A percentile compares a stretch with the other conserved stretches of the same genome.
Conservation (phyloP, 495 filamentous ascomycete genomes). For the Penicillium angulare region DNA sequence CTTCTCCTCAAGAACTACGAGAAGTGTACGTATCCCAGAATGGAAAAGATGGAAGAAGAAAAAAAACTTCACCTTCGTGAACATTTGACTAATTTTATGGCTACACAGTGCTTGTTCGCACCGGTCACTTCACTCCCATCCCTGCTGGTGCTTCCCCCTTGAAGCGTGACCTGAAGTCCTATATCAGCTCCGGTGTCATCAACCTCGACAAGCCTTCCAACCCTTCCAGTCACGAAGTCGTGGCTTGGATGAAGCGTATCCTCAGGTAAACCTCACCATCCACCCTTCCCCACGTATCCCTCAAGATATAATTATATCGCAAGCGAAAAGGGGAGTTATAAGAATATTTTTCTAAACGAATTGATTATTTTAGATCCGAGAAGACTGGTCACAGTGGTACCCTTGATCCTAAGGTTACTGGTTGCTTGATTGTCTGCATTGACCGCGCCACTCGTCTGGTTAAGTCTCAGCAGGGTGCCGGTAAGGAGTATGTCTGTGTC, state of each 20-base stretch:
- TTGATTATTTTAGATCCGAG: constrained; percentile 61
- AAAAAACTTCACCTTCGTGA: constrained; percentile 8
- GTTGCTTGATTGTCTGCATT: constrained; percentile 93
- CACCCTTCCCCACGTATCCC: neutral
- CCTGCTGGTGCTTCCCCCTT: constrained; percentile 81
- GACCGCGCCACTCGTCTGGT: constrained; percentile 95
- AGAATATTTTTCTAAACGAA: neutral
- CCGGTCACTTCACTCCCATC: constrained; percentile 91
- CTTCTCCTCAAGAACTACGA: constrained; percentile 90
- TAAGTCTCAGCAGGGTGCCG: constrained; percentile 97
- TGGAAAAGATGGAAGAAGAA: neutral
- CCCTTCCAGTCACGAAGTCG: constrained; percentile 96
- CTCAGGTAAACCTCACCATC: constrained; percentile 59
- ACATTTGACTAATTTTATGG: constrained; percentile 20
- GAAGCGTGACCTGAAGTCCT: constrained; percentile 91
- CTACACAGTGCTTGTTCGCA: constrained; percentile 72
- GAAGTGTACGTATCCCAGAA: constrained; percentile 54
- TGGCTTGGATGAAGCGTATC: constrained; percentile 98
- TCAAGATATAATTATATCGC: neutral
- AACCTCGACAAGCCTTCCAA: constrained; percentile 98
- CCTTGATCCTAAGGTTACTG: constrained; percentile 91
- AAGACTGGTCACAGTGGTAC: constrained; percentile 98
- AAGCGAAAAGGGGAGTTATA: neutral
- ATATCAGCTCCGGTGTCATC: constrained; percentile 94
- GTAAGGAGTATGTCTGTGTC: constrained; percentile 86